Base-by-base conservation (phyloP, 2,329 filamentous ascomycete genomes). In the Amylocarpus encephaloides region DNA sequence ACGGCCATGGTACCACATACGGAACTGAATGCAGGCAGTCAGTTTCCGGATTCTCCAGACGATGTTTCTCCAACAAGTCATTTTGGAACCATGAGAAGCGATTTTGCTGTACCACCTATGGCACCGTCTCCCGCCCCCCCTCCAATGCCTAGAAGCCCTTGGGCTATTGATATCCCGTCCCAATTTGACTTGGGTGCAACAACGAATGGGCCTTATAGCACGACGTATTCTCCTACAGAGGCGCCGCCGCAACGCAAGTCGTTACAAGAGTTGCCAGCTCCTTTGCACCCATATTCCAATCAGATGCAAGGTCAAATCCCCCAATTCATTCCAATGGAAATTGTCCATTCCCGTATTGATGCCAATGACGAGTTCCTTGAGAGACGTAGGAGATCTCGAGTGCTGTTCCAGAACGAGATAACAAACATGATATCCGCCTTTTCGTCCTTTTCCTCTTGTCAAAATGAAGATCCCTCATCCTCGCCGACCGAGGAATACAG, bases 321-420 rank as follows among this genome's bases (percentile, higher is more conserved):
- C 36, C 49, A 34, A 22, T 41, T 61, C 10, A 64, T 65, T 30
- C 51, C 58, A 10, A 59, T 53, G 42, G 60, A 64, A 39, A 38
- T 59, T 5, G 58, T 64, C 3, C 48, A 51, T 38, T 52, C 38
- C 30, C 53, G 59, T 18, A 38, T 64, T 3, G 53, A 39, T 18
- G 55, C 55, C 13, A 64, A 65, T 51, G 61, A 64, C 12, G 57
- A 63, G 32, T 64, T 60, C 15, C 35, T 64, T 6, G 61, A 60
- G 36, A 54, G 58, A 38, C 48, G 61, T 34, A 52, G 58, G 19
- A 55, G 54, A 30, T 62, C 60, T 30, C 52, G 58, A 30, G 32
- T 63, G 6, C 33, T 56, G 10, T 63, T 62, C 35, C 55, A 59
- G 19, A 52, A 61, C 19, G 61, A 64, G 41, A 19, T 62, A 3